Evolutionary conservation across 208 protist genomes (phyloP), one percentile per base, ranked within the genome.

Genomic region (Trypanosoma grayi): DNA sequence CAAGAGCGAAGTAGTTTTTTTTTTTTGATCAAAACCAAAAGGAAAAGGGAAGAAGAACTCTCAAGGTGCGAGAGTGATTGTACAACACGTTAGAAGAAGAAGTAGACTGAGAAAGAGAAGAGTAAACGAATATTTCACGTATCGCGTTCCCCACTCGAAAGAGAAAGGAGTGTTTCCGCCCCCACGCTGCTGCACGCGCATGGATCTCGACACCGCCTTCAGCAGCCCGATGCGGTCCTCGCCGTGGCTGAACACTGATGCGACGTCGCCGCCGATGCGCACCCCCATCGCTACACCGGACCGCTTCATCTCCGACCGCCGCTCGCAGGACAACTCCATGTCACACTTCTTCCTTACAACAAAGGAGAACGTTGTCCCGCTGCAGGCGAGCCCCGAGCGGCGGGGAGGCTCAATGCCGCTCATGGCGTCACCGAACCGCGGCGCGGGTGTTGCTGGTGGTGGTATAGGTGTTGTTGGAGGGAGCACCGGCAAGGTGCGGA

Each of bases 341-440:
- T 87, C 88, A 2, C 76, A 77, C 73, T 94, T 90, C 57, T 66
- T 91, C 14, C 83, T 94, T 37, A 94, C 85, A 25, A 81, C 84
- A 5, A 80, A 81, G 14, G 84, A 93, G 51, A 84, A 77, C 20
- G 55, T 74, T 39, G 82, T 67, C 0, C 87, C 83, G 16, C 62
- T 87, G 70, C 57, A 69, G 18, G 70, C 75, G 18, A 66, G 54
- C 11, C 64, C 63, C 11, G 71, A 63, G 0, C 64, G 71, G 31
- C 62, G 67, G 27, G 57, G 65, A 28, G 50, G 47, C 48, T 74
- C 68, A 2, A 60, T 65, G 16, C 70, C 54, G 14, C 18, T 63
- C 3, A 31, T 65, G 40, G 31, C 66, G 8, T 44, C 66, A 24
- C 48, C 66, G 1, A 59, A 39, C 40, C 48, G 66, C 10, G 34